Conservation (phyloP, 225 moss, liverwort and hornwort species). For the Rhytidiadelphus loreus region DNA sequence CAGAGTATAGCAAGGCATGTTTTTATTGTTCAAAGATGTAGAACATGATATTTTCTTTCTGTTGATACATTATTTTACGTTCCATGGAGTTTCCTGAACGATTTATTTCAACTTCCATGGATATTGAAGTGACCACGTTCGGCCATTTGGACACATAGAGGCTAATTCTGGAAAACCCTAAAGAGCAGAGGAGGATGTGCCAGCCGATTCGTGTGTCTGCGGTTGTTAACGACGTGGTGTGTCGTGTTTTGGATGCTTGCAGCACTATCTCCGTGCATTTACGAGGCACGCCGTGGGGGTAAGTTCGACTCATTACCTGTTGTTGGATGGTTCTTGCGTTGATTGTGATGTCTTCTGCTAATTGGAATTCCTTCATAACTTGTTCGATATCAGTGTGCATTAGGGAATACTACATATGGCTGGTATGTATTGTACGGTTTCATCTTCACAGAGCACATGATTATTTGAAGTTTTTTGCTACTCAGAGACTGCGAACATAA, state of each 20-base stretch:
- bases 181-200: not conserved
- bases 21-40: not conserved
- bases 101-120: not conserved
- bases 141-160: not conserved
- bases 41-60: not conserved
- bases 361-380: not conserved
- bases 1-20: not conserved
- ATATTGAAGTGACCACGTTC: not conserved
- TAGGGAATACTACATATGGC: not conserved
- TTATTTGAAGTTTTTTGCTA: not conserved
- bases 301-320: not conserved
- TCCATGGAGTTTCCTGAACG: not conserved
- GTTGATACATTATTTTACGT: not conserved
- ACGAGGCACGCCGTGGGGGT: constrained; percentile 87
- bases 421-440: not conserved
- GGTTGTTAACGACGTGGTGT: not conserved
- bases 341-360: not conserved
- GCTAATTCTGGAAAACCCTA: not conserved
- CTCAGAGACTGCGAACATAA: not conserved
- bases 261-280: constrained; percentile 92
- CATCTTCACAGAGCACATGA: not conserved
- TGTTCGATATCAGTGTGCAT: not conserved
- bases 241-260: constrained; percentile 24
- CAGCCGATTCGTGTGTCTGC: not conserved
- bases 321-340: not conserved